Evolutionary conservation across 768 basidiomycete species (phyloP), one percentile per base, ranked within the genome.

Genomic region (Boletus edulis): DNA sequence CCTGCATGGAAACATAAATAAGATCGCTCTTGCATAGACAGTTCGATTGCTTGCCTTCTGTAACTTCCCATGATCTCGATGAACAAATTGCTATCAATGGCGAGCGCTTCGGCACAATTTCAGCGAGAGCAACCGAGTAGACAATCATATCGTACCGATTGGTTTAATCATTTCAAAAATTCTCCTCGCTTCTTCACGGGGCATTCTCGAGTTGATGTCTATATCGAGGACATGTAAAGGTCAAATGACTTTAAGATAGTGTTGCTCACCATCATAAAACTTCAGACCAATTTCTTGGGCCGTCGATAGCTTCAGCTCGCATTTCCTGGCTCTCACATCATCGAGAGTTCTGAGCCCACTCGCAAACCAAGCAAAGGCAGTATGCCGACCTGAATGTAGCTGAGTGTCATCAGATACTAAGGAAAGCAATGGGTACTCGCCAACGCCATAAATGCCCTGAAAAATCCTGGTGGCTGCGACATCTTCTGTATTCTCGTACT

Each of bases 21-120:
- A 53, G 29, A 3, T 3, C 3, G 7, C 13, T 20, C 20, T 14
- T 22, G 31, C n/a, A 47, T 11, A 15, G 52, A 46, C 24, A 2
- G 46, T n/a, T 40, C 22, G 9, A 40, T 56, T 7, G 47, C 41
- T 57, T 63, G 82, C 88, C 91, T 78, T 62, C 94, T 75, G 68
- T 87, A 98, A 59, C 91, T 93, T 1, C 94, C 95, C 94, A 96
- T 95, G 46, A 95, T 86, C 47, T 94, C 85, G 11, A 97, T 72
- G 63, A 81, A 84, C 24, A 95, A 65, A 49, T 81, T 80, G 6
- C 81, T 72, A 63, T 95, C 94, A 32, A 96, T 77, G 2, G 70
- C 72, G 11, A 89, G 76, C 3, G 91, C 93, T 92, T 57, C 5
- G n/a, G 13, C 51, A 41, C 8, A 4, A 38, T 45, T 41, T 59